Percentiles rank a stretch among this genome's conserved stretches.
Conservation (phyloP, 805 yeast species). For the Schwanniomyces occidentalis region DNA sequence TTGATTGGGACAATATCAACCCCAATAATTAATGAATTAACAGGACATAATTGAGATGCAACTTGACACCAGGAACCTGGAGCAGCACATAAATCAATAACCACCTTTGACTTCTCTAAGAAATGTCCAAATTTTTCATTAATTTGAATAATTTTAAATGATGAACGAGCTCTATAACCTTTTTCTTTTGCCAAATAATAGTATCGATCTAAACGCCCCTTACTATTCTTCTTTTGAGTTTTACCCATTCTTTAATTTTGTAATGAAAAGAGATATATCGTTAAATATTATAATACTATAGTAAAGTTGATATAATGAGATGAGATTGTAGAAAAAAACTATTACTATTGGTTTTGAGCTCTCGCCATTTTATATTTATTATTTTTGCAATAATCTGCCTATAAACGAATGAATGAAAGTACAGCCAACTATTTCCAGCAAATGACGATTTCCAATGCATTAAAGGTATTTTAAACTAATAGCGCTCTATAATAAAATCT, state of each 20-base stretch:
- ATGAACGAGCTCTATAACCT: constrained; percentile 98
- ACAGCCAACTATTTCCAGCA: too few relatives aligned
- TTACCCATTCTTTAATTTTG: constrained; percentile 76
- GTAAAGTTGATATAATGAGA: constrained; percentile 5
- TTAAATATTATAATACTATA: too few relatives aligned
- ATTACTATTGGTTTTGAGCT: too few relatives aligned
- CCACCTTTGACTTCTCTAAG: constrained; percentile 90
- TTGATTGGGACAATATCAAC: constrained; percentile 99
- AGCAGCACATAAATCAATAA: constrained; percentile 97
- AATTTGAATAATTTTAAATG: constrained; percentile 91
- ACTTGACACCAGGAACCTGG: constrained; percentile 99
- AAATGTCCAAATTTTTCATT: constrained; percentile 97
- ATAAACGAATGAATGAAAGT: too few relatives aligned
- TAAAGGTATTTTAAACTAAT: too few relatives aligned
- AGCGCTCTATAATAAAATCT: too few relatives aligned
- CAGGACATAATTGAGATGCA: constrained; percentile 89
- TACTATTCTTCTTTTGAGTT: constrained; percentile 91
- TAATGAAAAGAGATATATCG: too few relatives aligned
- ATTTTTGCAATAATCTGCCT: too few relatives aligned
- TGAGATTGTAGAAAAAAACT: constrained; percentile 8
- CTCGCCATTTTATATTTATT: too few relatives aligned
- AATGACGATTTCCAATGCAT: too few relatives aligned
- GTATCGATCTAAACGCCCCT: constrained; percentile 99
- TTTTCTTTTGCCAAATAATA: constrained; percentile 95
- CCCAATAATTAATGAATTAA: constrained; percentile 91